Conservation (phyloP, 371 early-diverging fungal genomes). For the Mucor sp. region DNA sequence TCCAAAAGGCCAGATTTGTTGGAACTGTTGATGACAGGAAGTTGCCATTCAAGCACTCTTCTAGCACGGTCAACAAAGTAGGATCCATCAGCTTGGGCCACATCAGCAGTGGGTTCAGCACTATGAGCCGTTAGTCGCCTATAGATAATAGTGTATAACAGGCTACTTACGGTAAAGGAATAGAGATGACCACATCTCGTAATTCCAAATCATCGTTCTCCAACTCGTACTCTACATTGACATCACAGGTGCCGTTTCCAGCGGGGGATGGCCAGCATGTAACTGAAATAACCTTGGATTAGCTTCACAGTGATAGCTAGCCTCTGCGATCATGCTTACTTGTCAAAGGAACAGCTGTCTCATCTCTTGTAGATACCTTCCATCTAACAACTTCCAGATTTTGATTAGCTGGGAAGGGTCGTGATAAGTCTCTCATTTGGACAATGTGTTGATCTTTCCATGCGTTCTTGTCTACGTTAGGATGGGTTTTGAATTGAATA, state of each 20-base stretch:
- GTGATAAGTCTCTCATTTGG: conserved; percentile 76
- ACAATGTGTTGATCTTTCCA: conserved; percentile 76
- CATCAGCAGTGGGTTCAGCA: conserved; percentile 66
- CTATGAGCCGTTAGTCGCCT: conserved; percentile 25
- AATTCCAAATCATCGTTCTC: conserved; percentile 74
- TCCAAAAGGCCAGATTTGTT: conserved; percentile 84
- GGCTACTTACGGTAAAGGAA: conserved; percentile 83
- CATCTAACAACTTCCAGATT: conserved; percentile 87
- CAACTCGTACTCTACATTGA: conserved; percentile 94
- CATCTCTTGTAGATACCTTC: conserved; percentile 82
- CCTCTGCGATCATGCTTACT: conserved; percentile 41
- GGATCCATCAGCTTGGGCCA: conserved; percentile 80
- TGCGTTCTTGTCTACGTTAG: conserved; percentile 93
- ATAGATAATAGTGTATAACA: background rate
- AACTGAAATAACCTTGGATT: conserved; percentile 48
- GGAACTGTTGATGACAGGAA: conserved; percentile 78
- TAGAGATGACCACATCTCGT: conserved; percentile 83
- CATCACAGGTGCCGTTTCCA: conserved; percentile 86
- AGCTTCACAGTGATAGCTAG: background rate
- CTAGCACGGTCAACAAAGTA: conserved; percentile 75
- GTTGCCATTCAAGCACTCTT: conserved; percentile 82
- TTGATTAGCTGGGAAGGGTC: conserved; percentile 88
- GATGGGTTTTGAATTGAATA: conserved; percentile 93
- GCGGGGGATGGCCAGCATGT: conserved; percentile 97
- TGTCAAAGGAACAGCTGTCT: conserved; percentile 81